These are phyloP conservation scores for Cordyceps fumosorosea DNA, from an alignment of 2,329 filamentous ascomycete genomes.

Conservation along the genomic window DNA sequence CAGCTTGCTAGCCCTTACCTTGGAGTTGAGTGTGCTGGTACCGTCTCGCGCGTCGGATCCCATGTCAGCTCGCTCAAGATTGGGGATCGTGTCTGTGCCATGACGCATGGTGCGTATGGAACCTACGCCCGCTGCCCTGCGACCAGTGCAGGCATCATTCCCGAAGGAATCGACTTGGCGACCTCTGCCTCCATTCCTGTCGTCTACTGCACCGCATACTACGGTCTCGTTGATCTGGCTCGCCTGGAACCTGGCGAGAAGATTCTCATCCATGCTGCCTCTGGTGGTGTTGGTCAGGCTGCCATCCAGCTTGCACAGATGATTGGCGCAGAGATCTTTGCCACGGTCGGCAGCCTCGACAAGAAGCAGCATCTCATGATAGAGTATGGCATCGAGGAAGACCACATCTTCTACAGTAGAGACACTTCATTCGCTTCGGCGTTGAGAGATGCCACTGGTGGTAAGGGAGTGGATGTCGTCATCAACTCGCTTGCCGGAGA, in stretches of 20 bases:
- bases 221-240: conserved; percentile 32
- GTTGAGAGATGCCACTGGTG: conserved; percentile 26
- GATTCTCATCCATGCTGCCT: conserved; percentile 34
- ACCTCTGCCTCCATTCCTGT: conserved; percentile 34
- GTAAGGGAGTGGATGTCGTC: conserved; percentile 61
- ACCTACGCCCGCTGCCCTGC: conserved; percentile 27
- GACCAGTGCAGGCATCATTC: conserved; percentile 31
- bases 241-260: conserved; percentile 31
- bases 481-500: conserved; percentile 46
- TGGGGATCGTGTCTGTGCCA: conserved; percentile 67
- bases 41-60: conserved; percentile 46
- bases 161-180: conserved; percentile 29
- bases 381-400: conserved; percentile 30
- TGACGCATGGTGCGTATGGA: conserved; percentile 28
- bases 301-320: conserved; percentile 32
- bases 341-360: conserved; percentile 33
- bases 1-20: conserved; percentile 28
- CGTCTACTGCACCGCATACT: conserved; percentile 35
- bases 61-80: conserved; percentile 53
- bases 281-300: conserved; percentile 33
- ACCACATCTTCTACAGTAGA: conserved; percentile 24
- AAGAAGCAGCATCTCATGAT: conserved; percentile 33
- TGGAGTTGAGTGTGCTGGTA: conserved; percentile 35
- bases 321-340: conserved; percentile 35
- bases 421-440: conserved; percentile 19